Base-by-base conservation (phyloP, 371 early-diverging fungal genomes). In the Caulochytrium protostelioides region DNA sequence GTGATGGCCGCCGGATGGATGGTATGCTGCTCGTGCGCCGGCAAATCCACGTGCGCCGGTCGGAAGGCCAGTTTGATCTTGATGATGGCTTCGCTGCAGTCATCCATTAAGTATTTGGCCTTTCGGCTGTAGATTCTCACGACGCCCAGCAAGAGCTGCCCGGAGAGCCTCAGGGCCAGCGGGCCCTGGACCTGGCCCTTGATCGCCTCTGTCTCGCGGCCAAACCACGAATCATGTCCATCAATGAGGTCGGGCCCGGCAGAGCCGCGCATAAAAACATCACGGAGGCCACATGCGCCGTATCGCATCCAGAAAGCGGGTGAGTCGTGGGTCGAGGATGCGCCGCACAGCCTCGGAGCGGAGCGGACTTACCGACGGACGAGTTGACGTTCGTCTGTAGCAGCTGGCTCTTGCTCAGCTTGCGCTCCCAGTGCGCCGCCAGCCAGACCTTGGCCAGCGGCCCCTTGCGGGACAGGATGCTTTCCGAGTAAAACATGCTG, bases 381-480 rank as follows among this genome's bases (percentile, higher is more conserved):
- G 62, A 62, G 34, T 73, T 61, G 32, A 95, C 70, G 55, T 83
- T 80, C 19, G 91, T 78, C 40, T 84, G 83, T 22, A 87, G 53
- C 35, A 91, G 74, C 60, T 94, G 91, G 2, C 74, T 58, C 55
- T 95, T 95, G 43, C 77, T 78, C 30, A 97, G 62, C 70, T 94
- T 94, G 45, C 77, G 71, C 56, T 97, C 98, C 77, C 79, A 81
- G 49, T 92, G 89, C 22, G 92, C 84, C 13, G 98, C 98, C 17
- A 97, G 71, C 98, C 98, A 97, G 29, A 91, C 84, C 49, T 80
- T 82, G 43, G 89, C 82, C 38, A 97, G 66, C 28, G 87, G 77
- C 9, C 91, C 92, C 61, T 81, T 81, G 42, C 76, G 80, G 35
- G 71, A 58, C 28, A 83, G 64, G 31, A 81, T 68, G 12, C 64